phyloP scores from a whole-genome alignment of 73 alveolate genomes.

The Paramecium sonneborni region DNA sequence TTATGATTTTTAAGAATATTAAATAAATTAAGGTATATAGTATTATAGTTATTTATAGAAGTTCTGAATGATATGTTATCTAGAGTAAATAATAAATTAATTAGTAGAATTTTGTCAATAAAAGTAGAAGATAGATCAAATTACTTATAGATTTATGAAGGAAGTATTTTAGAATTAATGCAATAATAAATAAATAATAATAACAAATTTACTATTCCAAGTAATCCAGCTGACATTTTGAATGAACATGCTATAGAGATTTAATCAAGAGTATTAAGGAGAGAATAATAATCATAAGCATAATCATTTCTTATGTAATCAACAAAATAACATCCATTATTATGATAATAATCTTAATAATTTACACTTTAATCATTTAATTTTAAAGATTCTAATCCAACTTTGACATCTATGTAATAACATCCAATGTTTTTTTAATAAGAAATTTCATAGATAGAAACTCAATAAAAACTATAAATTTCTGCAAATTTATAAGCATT shows the following conservation, averaged over 20 bases:
- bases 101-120: not conserved
- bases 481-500: not conserved
- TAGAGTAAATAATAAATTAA: not conserved
- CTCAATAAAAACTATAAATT: not conserved
- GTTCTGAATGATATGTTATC: not conserved
- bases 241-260: not conserved
- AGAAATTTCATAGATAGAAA: not conserved
- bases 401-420: conserved; percentile 3
- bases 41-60: not conserved
- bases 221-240: not conserved
- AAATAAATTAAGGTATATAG: conserved; percentile 3
- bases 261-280: not conserved
- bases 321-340: not conserved
- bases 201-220: not conserved
- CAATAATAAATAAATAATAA: not conserved
- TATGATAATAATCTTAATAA: not conserved
- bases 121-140: conserved; percentile 16
- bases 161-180: not conserved
- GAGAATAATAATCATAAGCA: not conserved
- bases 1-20: not conserved
- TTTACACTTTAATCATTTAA: not conserved
- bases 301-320: not conserved
- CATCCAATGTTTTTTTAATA: not conserved
- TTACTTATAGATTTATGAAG: not conserved
- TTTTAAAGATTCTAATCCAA: not conserved